These are phyloP conservation scores for Bipolaris sorokiniana DNA, from an alignment of 2,329 filamentous ascomycete genomes.

Conservation along the genomic window DNA sequence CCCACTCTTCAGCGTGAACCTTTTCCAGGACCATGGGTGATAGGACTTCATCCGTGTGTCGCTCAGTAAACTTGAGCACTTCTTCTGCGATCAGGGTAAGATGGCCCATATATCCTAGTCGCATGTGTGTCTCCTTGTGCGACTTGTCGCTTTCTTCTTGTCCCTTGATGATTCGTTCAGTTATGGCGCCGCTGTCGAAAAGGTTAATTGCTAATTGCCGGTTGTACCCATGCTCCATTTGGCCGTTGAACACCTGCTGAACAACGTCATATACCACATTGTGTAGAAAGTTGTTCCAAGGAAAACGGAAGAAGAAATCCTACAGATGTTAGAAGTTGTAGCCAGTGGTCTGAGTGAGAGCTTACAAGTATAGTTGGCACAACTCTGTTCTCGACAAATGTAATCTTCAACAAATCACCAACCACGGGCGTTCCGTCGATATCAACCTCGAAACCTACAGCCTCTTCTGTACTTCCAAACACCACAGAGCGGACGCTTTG, in stretches of 20 bases:
- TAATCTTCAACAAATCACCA: slow-evolving; percentile 92
- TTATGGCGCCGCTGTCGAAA: slow-evolving; percentile 89
- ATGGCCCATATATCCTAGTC: slow-evolving; percentile 98
- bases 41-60: slow-evolving; percentile 85
- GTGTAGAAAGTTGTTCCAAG: slow-evolving; percentile 99
- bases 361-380: slow-evolving; percentile 93
- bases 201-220: slow-evolving; percentile 87
- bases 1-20: slow-evolving; percentile 89
- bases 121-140: slow-evolving; percentile 81
- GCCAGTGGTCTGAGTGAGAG: slow-evolving; percentile 19
- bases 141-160: slow-evolving; percentile 86
- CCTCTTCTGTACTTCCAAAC: slow-evolving; percentile 42
- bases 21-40: slow-evolving; percentile 84
- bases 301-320: slow-evolving; percentile 98
- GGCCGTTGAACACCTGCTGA: slow-evolving; percentile 98
- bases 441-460: slow-evolving; percentile 61
- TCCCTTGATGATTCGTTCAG: slow-evolving; percentile 88
- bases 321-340: slow-evolving; percentile 45
- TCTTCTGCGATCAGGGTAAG: slow-evolving; percentile 96
- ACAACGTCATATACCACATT: slow-evolving; percentile 99
- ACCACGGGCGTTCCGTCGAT: slow-evolving; percentile 77
- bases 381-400: slow-evolving; percentile 92
- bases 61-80: slow-evolving; percentile 96
- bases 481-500: slow-evolving; percentile 44
- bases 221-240: slow-evolving; percentile 96